phyloP scores from a whole-genome alignment of 225 moss, liverwort and hornwort genomes.

The Antitrichia curtipendula region DNA sequence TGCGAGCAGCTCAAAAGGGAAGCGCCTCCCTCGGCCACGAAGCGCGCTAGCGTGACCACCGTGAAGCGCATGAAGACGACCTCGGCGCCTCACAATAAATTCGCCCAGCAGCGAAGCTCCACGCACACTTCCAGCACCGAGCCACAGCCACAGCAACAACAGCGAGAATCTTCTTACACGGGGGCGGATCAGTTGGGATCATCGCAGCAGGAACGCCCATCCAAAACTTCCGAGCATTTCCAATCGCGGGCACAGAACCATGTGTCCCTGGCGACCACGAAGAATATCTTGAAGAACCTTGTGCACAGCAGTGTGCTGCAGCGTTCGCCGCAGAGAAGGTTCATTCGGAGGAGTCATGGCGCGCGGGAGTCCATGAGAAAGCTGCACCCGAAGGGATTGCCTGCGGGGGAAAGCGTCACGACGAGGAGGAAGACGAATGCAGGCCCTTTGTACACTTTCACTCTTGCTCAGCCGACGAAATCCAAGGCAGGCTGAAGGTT shows the following conservation, averaged over 20 bases:
- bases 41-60: conserved; percentile 6
- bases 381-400: neutral
- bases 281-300: conserved; percentile 11
- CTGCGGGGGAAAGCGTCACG: neutral
- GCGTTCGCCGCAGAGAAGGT: neutral
- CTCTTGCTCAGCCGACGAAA: neutral
- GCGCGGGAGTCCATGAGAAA: neutral
- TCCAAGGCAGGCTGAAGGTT: conserved; percentile 3
- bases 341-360: neutral
- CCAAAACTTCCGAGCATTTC: neutral
- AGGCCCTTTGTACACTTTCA: neutral
- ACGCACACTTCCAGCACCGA: neutral
- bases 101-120: neutral
- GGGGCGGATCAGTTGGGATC: neutral
- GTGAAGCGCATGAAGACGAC: conserved; percentile 5
- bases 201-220: neutral
- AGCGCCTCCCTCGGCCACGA: neutral
- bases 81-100: neutral
- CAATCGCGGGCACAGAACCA: neutral
- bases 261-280: conserved; percentile 3
- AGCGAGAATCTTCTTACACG: neutral
- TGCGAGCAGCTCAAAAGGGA: conserved; percentile 22
- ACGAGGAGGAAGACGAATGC: neutral
- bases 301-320: conserved; percentile 5
- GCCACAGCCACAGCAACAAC: neutral